Base-by-base conservation (phyloP, 1,284 basidiomycete species). In the Cryptococcus deneoformans region DNA sequence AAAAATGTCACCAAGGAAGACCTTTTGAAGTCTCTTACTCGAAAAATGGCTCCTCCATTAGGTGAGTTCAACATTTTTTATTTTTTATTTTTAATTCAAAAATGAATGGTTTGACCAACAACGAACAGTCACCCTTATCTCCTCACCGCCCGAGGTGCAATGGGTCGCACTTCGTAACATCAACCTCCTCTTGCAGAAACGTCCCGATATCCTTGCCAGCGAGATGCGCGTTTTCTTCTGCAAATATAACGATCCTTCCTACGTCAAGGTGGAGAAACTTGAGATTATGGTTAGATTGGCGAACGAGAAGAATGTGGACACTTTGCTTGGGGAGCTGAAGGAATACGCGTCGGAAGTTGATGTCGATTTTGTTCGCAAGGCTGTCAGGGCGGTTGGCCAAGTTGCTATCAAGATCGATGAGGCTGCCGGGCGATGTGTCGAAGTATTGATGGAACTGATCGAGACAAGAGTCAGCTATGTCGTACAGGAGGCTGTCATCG, bases 141-240 rank as follows among this genome's bases (percentile, higher is more conserved):
- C 94, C 0, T 96, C 93, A 2, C 93, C 95, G 6, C 93, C 94
- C 2, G 95, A 99, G 77, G 93, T 99, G 1, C 96, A 99, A 83
- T 99, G 98, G 78, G 94, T 99, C 40, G 92, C 94, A 0, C 80
- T 99, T 35, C 85, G 96, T 55, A 99, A 99, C 75, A 99, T 99
- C 70, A 85, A 98, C 46, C 84, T 99, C 37, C 91, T 99, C 65
- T 92, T 99, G 59, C 96, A 99, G 78, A 85, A 96, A 57, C 84
- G 96, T 52, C 93, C 95, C 7, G 80, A 87, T 43, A 91, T 99
- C 12, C 81, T 99, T 52, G 89, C 92, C 77, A 96, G 97, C 76
- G 95, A 99, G 71, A 94, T 99, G 76, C 90, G 93, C 63, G 92
- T 97, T 20, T 99, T 99, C 80, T 99, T 99, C 80, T 98, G 94